Base-by-base conservation (phyloP, 2,329 filamentous ascomycete species). In the Myotisia sp. region DNA sequence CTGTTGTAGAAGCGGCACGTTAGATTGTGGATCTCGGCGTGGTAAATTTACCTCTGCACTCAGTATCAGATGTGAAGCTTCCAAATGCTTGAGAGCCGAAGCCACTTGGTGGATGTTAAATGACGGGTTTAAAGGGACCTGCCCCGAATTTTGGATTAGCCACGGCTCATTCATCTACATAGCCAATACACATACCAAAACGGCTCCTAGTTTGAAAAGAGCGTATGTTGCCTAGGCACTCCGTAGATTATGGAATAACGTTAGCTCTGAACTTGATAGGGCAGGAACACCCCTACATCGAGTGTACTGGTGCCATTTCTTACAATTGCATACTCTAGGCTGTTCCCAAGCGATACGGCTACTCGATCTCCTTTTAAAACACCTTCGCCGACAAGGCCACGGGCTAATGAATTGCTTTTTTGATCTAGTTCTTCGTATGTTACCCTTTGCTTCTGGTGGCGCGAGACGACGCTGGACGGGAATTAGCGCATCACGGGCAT, bases 131-230 rank as follows among this genome's bases (percentile, higher is more conserved):
- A 95, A 61, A 0, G 87, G 90, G n/a, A 92, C 73, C 71, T 73
- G 14, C 6, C 14, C 16, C 9, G 2, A 6, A 9, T 26, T 22
- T 9, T 4, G 12, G 7, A 26, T 37, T 33, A 41, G 32, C 20
- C n/a, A 12, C 14, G 4, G n/a, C n/a, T 29, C 9, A 9, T 16
- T 7, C n/a, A 24, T 7, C 9, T 9, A 6, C 9, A 19, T 12
- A 26, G 7, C 8, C 4, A 9, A 14, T 18, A 6, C 9, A 46
- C 59, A 40, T 52, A 74, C 86, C 42, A 95, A 64, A 33, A 95
- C 73, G 16, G 83, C 87, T n/a, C 90, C 90, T 6, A 95, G 69
- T 58, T 95, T 95, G 64, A 87, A 93, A 36, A 90, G 56, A 1
- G 86, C 86, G 58, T 95, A 95, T 4, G 79, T 87, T 13, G 56